Conservation (phyloP, 495 filamentous ascomycete genomes). For the Daldinia caldariorum region DNA sequence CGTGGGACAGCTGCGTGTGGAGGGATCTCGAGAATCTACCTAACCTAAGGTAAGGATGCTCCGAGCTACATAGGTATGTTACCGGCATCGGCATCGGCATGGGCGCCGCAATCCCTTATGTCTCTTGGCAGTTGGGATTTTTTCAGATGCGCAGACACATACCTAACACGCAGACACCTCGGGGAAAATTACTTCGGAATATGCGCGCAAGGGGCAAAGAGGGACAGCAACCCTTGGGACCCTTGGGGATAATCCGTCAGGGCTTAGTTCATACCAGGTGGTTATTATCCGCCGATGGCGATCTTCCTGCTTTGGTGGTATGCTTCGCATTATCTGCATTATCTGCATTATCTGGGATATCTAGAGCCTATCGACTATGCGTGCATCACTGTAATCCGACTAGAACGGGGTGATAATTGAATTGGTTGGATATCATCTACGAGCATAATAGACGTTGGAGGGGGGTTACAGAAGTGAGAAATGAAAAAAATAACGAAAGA, state of each 20-base stretch:
- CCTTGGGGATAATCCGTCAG: background rate
- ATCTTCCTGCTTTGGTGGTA: constrained; percentile 18
- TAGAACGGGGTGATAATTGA: constrained; percentile 16
- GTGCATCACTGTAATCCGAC: constrained; percentile 10
- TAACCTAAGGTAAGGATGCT: background rate
- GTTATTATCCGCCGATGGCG: constrained; percentile 12
- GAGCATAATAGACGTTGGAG: constrained; percentile 1
- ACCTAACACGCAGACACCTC: background rate
- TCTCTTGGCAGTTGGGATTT: constrained; percentile 11
- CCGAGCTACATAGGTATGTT: constrained; percentile 24
- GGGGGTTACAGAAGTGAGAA: constrained; percentile 17
- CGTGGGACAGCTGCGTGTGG: constrained; percentile 10
- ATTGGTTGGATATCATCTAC: constrained; percentile 17
- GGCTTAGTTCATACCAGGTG: background rate
- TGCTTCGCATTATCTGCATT: constrained; percentile 33
- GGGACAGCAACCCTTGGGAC: background rate
- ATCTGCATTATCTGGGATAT: constrained; percentile 39
- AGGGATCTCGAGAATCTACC: constrained; percentile 10
- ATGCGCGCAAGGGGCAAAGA: background rate
- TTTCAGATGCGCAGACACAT: background rate
- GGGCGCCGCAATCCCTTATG: constrained; percentile 25
- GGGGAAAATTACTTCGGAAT: constrained; percentile 7
- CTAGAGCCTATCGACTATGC: constrained; percentile 34
- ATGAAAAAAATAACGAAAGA: constrained; percentile 2
- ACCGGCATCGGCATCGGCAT: constrained; percentile 45